Conservation (phyloP, 176 grass and related monocot genomes). For the Triticum timopheevii region DNA sequence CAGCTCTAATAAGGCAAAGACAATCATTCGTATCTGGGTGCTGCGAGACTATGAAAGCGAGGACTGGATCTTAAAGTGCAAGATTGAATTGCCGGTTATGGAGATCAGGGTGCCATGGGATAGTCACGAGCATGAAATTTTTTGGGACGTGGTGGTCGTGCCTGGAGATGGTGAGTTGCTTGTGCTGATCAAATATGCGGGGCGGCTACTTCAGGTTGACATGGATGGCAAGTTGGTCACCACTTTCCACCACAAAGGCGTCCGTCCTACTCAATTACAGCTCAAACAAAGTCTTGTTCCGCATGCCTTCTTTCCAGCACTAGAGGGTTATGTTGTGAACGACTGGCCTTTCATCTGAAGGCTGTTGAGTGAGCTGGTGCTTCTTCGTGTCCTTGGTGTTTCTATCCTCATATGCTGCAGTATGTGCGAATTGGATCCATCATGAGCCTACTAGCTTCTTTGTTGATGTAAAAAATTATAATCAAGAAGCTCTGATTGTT, state of each 20-base stretch:
- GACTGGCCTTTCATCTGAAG: neutral
- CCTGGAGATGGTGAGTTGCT: neutral
- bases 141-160: neutral
- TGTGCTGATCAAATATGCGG: neutral
- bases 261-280: neutral
- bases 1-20: neutral
- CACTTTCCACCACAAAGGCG: neutral
- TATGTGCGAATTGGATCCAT: neutral
- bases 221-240: neutral
- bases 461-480: neutral
- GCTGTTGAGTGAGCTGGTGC: neutral
- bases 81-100: neutral
- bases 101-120: neutral
- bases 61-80: neutral
- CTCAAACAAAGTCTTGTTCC: neutral
- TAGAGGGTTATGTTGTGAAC: neutral
- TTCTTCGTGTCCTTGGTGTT: neutral
- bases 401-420: neutral
- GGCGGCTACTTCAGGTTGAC: neutral
- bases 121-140: neutral
- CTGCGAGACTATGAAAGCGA: neutral
- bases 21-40: neutral
- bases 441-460: neutral
- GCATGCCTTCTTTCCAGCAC: neutral
- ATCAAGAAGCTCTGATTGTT: neutral